Percentiles rank a stretch among this genome's conserved stretches.
Evolutionary conservation across 2,329 filamentous ascomycete species (phyloP).

Genomic region (Penicillium sumatraense): DNA sequence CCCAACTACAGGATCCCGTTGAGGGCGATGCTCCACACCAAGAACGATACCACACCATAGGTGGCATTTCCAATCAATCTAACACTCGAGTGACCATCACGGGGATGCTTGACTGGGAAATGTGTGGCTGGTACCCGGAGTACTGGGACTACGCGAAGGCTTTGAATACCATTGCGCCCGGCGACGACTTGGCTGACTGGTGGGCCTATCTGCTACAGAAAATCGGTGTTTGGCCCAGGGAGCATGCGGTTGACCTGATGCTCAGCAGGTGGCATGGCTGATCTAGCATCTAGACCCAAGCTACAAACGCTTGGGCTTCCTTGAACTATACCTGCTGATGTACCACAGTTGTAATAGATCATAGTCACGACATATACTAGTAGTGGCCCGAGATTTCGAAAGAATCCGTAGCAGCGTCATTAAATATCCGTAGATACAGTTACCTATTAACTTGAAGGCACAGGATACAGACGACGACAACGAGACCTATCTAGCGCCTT

Average conservation of each 20-base stretch:
- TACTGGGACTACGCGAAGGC: slow-evolving; percentile 18
- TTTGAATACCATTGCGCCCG: slow-evolving; percentile 13
- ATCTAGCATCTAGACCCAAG: too few species aligned
- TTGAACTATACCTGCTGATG: too few species aligned
- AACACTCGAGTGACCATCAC: slow-evolving; percentile 9
- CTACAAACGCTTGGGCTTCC: too few species aligned
- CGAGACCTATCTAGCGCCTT: neutral
- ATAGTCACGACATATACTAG: neutral
- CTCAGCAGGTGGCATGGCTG: slow-evolving; percentile 18
- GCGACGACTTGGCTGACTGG: slow-evolving; percentile 10
- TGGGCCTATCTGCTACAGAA: slow-evolving; percentile 16
- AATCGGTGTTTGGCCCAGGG: slow-evolving; percentile 19
- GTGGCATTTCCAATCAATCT: slow-evolving; percentile 1
- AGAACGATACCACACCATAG: too few species aligned
- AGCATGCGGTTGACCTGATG: slow-evolving; percentile 20
- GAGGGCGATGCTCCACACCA: neutral
- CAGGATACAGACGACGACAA: neutral
- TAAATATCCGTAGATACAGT: neutral
- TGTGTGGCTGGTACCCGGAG: slow-evolving; percentile 14
- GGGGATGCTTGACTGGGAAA: slow-evolving; percentile 16
- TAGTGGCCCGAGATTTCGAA: too few species aligned
- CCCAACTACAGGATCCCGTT: slow-evolving; percentile 7
- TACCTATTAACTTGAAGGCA: neutral
- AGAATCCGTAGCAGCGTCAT: too few species aligned
- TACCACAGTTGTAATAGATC: too few species aligned